Percentiles rank a stretch among this genome's conserved stretches.
These are phyloP conservation scores for Cicer bijugum DNA, from an alignment of 306 rosid genomes.

Conservation along the genomic window DNA sequence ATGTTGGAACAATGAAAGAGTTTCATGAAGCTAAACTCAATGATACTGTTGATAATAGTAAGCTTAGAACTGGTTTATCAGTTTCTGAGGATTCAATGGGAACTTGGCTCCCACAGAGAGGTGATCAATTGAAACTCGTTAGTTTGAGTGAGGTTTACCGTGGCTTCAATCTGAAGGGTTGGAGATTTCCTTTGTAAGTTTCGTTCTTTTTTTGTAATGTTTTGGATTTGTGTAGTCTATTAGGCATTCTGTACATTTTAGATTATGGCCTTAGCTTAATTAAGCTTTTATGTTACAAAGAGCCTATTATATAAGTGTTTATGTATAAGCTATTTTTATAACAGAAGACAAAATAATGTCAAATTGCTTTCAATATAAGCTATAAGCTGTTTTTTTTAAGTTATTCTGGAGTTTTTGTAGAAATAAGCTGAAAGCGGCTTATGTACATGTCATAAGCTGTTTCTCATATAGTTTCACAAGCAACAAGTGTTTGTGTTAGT, in stretches of 20 bases:
- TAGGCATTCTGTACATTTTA: slow-evolving; percentile 2
- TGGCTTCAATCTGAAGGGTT: slow-evolving; percentile 51
- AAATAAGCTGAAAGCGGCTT: no score
- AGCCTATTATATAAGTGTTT: no score
- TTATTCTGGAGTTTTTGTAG: no score
- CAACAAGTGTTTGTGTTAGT: no score
- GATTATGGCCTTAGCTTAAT: neutral
- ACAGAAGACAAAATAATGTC: no score
- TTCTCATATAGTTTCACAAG: no score
- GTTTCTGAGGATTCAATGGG: slow-evolving; percentile 58
- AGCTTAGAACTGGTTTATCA: slow-evolving; percentile 46
- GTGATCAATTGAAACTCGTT: slow-evolving; percentile 54
- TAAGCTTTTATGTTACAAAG: no score
- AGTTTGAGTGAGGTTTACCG: slow-evolving; percentile 74
- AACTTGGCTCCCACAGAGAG: slow-evolving; percentile 64
- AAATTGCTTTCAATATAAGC: no score
- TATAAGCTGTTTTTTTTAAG: no score
- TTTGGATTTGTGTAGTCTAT: neutral
- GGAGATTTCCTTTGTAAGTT: slow-evolving; percentile 88
- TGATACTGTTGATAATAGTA: slow-evolving; percentile 30
- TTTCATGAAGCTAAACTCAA: slow-evolving; percentile 49
- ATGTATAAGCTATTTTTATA: no score
- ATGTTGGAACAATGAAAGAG: slow-evolving; percentile 53
- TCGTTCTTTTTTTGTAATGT: neutral
- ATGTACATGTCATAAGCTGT: no score